phyloP scores from a whole-genome alignment of 1,139 yeast species.

The Blastobotrys aristatus region DNA sequence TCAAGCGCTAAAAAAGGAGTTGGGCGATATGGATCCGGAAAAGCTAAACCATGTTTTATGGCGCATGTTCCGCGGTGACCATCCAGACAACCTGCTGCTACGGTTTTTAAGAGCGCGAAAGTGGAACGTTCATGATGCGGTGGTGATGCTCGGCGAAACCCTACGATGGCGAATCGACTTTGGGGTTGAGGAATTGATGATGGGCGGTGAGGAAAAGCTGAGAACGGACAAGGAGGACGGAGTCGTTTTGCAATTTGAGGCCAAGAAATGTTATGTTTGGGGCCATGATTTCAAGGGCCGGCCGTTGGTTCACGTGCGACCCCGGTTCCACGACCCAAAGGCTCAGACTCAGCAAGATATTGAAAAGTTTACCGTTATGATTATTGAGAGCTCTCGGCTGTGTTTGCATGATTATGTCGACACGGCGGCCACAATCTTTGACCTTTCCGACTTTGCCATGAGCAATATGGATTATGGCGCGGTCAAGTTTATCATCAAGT shows the following conservation, averaged over 20 bases:
- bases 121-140: constrained; percentile 58
- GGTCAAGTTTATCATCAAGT: constrained; percentile 68
- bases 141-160: constrained; percentile 62
- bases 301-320: constrained; percentile 68
- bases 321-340: constrained; percentile 64
- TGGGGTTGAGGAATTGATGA: constrained; percentile 53
- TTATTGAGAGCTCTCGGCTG: constrained; percentile 67
- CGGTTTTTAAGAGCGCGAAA: constrained; percentile 71
- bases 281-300: constrained; percentile 62
- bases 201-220: constrained; percentile 55
- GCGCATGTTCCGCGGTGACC: constrained; percentile 56
- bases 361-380: constrained; percentile 57
- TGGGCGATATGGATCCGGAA: constrained; percentile 37
- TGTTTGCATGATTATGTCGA: constrained; percentile 59
- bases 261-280: constrained; percentile 58
- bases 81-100: constrained; percentile 63
- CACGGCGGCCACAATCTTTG: constrained; percentile 71
- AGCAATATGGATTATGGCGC: constrained; percentile 81
- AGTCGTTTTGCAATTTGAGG: constrained; percentile 46
- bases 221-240: constrained; percentile 39
- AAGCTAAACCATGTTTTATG: constrained; percentile 47
- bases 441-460: constrained; percentile 66
- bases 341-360: constrained; percentile 67
- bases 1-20: constrained; percentile 22
- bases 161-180: constrained; percentile 61